phyloP scores from a whole-genome alignment of 148 eudicot species.

The Arbutus unedo region DNA sequence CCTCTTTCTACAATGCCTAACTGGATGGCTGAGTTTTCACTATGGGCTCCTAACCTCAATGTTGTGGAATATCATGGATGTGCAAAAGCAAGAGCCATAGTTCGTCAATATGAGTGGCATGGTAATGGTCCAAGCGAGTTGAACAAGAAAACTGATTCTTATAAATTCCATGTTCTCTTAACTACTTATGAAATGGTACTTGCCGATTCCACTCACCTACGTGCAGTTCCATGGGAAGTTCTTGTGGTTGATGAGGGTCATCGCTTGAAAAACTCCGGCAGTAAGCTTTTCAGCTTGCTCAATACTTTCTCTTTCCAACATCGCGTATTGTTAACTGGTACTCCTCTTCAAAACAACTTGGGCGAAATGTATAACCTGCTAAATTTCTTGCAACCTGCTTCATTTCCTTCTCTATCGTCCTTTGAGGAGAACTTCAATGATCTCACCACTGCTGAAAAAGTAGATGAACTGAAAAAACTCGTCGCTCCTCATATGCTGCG shows the following conservation, averaged over 20 bases:
- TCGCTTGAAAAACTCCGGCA: conserved; percentile 79
- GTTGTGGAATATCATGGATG: conserved; percentile 96
- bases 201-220: conserved; percentile 74
- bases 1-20: conserved; percentile 99
- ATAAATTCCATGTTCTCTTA: conserved; percentile 86
- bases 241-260: conserved; percentile 98
- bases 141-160: conserved; percentile 52
- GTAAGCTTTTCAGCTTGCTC: conserved; percentile 88
- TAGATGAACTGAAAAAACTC: conserved; percentile 91
- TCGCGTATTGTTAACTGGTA: conserved; percentile 91
- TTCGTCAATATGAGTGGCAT: conserved; percentile 95
- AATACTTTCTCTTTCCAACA: conserved; percentile 88
- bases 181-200: conserved; percentile 98
- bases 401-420: conserved; percentile 80
- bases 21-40: conserved; percentile 91
- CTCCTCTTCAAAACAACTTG: conserved; percentile 93
- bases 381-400: conserved; percentile 83
- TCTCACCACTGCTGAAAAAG: conserved; percentile 82
- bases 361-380: conserved; percentile 95
- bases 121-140: conserved; percentile 42
- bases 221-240: conserved; percentile 95
- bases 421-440: conserved; percentile 96
- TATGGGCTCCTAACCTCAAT: conserved; percentile 92
- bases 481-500: conserved; percentile 99
- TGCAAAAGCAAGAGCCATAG: conserved; percentile 67